A percentile compares a stretch with the other conserved stretches of the same genome.
phyloP scores from a whole-genome alignment of 257 asterid genomes.

The Petunia secreta region DNA sequence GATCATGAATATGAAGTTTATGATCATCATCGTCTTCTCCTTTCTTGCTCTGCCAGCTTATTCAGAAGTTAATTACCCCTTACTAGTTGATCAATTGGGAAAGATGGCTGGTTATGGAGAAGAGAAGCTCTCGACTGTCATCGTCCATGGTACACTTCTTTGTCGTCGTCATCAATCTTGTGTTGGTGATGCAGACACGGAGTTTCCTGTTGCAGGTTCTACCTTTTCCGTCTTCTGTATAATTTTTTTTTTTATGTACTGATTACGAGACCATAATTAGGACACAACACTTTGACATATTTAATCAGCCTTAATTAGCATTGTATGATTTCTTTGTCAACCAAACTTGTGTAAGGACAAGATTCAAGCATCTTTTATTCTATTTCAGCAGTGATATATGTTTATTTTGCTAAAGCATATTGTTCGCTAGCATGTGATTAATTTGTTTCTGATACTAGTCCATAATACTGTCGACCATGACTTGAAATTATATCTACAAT shows the following conservation, averaged over 20 bases:
- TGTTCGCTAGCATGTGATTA: too few species aligned
- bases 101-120: constrained; percentile 84
- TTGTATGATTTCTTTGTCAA: not conserved
- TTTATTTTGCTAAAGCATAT: too few species aligned
- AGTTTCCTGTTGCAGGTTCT: constrained; percentile 46
- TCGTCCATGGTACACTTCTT: constrained; percentile 56
- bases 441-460: too few species aligned
- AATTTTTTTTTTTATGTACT: not conserved
- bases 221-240: not conserved
- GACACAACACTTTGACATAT: too few species aligned
- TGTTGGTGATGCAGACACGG: constrained; percentile 16
- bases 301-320: too few species aligned
- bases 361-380: too few species aligned
- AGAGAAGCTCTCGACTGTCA: constrained; percentile 76
- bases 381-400: not conserved
- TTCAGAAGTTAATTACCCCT: not conserved
- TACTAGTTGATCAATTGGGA: constrained; percentile 41
- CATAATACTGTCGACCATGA: too few species aligned
- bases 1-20: not conserved
- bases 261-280: not conserved
- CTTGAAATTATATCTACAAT: too few species aligned
- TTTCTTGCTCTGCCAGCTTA: not conserved
- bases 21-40: too few species aligned
- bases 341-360: not conserved
- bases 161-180: constrained; percentile 40